These are phyloP conservation scores for Fusarium pininemorale DNA, from an alignment of 2,329 filamentous ascomycete species.

Conservation along the genomic window DNA sequence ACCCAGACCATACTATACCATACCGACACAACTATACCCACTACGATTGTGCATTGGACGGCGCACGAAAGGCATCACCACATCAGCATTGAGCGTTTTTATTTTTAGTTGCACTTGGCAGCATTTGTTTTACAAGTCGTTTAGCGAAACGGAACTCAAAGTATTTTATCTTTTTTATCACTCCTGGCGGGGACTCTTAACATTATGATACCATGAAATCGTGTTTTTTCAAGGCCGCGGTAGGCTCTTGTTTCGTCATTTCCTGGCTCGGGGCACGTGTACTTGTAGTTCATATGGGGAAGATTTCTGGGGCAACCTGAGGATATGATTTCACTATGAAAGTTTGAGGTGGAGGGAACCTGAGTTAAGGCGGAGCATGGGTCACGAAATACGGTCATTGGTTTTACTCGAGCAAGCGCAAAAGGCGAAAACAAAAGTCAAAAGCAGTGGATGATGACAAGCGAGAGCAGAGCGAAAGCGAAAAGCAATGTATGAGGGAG, in stretches of 20 bases:
- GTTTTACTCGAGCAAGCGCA: conserved; percentile 22
- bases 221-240: conserved; percentile 32
- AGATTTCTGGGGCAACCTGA: conserved; percentile 42
- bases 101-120: conserved; percentile 35
- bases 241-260: conserved; percentile 31
- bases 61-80: conserved; percentile 43
- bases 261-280: conserved; percentile 40
- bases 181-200: conserved; percentile 38
- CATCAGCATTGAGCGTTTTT: conserved; percentile 43
- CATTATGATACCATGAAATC: conserved; percentile 46
- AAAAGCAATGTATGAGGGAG: conserved; percentile 6
- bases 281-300: conserved; percentile 38
- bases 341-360: neutral
- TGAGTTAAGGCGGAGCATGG: conserved; percentile 9
- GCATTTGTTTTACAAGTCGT: conserved; percentile 34
- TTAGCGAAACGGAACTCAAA: conserved; percentile 25
- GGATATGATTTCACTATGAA: conserved; percentile 26
- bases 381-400: conserved; percentile 15
- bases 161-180: conserved; percentile 29
- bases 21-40: conserved; percentile 34
- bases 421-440: conserved; percentile 34
- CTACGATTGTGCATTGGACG: conserved; percentile 43
- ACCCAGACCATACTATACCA: conserved; percentile 25
- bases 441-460: conserved; percentile 26
- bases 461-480: conserved; percentile 16